phyloP scores from a whole-genome alignment of 1,284 basidiomycete genomes.

The Puccinia polysora region DNA sequence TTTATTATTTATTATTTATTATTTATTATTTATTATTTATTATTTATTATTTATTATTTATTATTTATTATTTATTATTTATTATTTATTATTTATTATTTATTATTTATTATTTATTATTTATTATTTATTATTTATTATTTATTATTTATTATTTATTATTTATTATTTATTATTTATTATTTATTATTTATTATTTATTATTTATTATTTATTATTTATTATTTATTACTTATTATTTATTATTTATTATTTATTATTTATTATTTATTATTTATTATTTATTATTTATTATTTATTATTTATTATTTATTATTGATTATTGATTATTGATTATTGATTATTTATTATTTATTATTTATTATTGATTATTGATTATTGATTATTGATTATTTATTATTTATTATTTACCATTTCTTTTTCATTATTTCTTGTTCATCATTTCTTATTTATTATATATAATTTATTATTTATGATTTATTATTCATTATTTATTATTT shows the following conservation, averaged over 20 bases:
- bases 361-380: not conserved
- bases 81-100: not conserved
- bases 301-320: not conserved
- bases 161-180: not conserved
- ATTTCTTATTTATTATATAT: too few species aligned
- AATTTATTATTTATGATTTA: too few species aligned
- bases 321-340: not conserved
- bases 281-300: not conserved
- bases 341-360: not conserved
- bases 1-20: not conserved
- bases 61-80: not conserved
- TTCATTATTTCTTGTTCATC: slow-evolving; percentile 1
- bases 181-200: not conserved
- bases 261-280: not conserved
- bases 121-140: not conserved
- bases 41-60: slow-evolving; percentile 3
- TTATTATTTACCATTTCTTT: not conserved
- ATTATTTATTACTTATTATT: too few species aligned
- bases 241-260: too few species aligned
- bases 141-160: not conserved
- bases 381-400: not conserved
- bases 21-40: not conserved
- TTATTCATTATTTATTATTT: too few species aligned
- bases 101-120: not conserved
- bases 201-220: not conserved